A percentile compares a stretch with the other conserved stretches of the same genome.
Conservation (phyloP, 2,329 filamentous ascomycete species). For the Alternaria panax region DNA sequence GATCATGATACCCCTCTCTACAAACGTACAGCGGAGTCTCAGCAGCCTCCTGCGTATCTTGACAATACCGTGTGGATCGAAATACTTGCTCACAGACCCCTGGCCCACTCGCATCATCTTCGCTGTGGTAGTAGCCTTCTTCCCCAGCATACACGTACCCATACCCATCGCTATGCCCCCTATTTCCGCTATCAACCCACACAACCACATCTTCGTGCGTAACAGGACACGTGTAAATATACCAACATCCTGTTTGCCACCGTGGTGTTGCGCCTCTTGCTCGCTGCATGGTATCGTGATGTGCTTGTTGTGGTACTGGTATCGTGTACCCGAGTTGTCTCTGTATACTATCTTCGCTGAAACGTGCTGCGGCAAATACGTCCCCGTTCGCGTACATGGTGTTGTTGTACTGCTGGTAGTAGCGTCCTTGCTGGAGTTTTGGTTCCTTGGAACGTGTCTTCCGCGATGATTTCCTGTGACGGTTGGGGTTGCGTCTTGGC, state of each 20-base stretch:
- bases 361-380: neutral
- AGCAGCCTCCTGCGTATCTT: neutral
- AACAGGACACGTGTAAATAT: neutral
- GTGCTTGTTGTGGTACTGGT: neutral
- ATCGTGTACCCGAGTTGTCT: constrained; percentile 5
- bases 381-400: neutral
- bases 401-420: neutral
- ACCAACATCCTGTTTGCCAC: neutral
- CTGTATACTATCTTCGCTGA: constrained; percentile 17
- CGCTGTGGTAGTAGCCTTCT: neutral
- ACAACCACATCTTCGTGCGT: neutral
- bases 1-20: neutral
- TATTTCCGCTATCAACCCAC: neutral
- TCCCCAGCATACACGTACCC: neutral
- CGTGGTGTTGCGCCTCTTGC: neutral
- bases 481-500: neutral
- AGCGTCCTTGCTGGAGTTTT: neutral
- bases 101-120: neutral
- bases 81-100: neutral
- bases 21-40: neutral
- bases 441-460: neutral
- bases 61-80: neutral
- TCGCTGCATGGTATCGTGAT: neutral
- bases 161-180: neutral
- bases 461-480: neutral